Evolutionary conservation across 2,329 filamentous ascomycete species (phyloP), one percentile per base, ranked within the genome.

Genomic region (Sarocladiaceae sp.): DNA sequence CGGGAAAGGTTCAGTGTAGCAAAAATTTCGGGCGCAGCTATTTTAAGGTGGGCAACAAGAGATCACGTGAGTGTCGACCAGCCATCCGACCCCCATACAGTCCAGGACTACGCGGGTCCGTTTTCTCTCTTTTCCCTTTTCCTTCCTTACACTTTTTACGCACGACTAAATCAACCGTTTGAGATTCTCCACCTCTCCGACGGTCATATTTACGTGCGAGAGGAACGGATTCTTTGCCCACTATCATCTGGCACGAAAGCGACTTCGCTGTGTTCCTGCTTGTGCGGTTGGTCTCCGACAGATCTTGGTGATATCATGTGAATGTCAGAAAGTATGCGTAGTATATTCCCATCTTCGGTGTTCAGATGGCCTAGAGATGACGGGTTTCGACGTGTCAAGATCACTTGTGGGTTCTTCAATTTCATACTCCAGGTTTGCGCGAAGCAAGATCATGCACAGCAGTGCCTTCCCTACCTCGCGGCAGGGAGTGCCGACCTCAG

Each of bases 181-280:
- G 69, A 63, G 66, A 78, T 60, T 71, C 67, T 53, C 65, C 69
- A 66, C 80, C 74, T 78, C 70, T 64, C 67, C 71, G 62, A 72
- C 73, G 78, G 78, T 82, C 79, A 82, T 78, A 81, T 79, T 78
- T 78, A 67, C 69, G 75, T 80, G 79, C 78, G 63, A 82, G 77
- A 82, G 54, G 55, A 72, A 78, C 57, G 62, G 66, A 63, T 54
- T 56, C 54, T 56, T 59, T 55, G 59, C 56, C 54, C 54, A 61
- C 60, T 58, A 55, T 56, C 52, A 51, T 57, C 53, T 17, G 18
- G 44, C 26, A 28, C 26, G 44, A 48, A 31, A 31, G 25, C 44
- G 23, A 17, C 40, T 25, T 48, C 17, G 26, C 22, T 22, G 13
- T 17, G 26, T 28, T 29, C 44, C 28, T 20, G 44, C 23, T 48